phyloP scores from a whole-genome alignment of 805 yeast species.

The Yarrowia alimentaria region DNA sequence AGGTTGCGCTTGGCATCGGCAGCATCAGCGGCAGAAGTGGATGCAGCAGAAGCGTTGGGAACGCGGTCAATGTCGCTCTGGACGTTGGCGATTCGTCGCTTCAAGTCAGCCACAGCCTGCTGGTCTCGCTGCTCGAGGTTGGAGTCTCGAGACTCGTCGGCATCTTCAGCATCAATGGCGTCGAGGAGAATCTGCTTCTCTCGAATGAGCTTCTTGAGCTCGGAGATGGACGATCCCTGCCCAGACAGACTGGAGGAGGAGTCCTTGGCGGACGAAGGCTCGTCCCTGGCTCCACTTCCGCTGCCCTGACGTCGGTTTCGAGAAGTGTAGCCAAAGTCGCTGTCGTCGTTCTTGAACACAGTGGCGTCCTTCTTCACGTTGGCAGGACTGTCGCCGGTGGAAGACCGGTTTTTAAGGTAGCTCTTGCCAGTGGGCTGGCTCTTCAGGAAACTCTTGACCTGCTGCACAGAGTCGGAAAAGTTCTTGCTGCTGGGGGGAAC shows the following conservation, averaged over 20 bases:
- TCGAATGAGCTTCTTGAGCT: conserved; percentile 61
- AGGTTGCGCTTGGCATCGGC: conserved; percentile 50
- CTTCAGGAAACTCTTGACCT: conserved; percentile 64
- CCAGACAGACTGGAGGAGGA: neutral
- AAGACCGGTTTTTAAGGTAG: conserved; percentile 40
- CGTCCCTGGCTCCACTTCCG: conserved; percentile 31
- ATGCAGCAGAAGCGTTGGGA: conserved; percentile 27
- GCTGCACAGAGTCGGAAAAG: conserved; percentile 65
- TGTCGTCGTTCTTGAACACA: conserved; percentile 69
- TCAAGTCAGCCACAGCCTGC: conserved; percentile 63
- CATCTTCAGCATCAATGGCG: conserved; percentile 65
- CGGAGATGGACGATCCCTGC: conserved; percentile 44
- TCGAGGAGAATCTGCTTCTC: conserved; percentile 71
- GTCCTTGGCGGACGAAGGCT: conserved; percentile 3
- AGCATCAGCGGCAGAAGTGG: neutral
- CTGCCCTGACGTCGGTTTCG: conserved; percentile 56
- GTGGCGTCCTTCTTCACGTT: conserved; percentile 48
- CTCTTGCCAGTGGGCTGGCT: conserved; percentile 35
- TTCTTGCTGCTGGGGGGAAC: conserved; percentile 81
- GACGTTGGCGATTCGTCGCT: conserved; percentile 52
- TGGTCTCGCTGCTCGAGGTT: conserved; percentile 43
- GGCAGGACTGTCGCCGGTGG: conserved; percentile 35
- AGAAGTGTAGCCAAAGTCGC: conserved; percentile 60
- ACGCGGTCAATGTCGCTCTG: conserved; percentile 42
- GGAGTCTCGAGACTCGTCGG: conserved; percentile 42